These are phyloP conservation scores for Astragalus membranaceus DNA, from an alignment of 306 rosid genomes.

Conservation along the genomic window DNA sequence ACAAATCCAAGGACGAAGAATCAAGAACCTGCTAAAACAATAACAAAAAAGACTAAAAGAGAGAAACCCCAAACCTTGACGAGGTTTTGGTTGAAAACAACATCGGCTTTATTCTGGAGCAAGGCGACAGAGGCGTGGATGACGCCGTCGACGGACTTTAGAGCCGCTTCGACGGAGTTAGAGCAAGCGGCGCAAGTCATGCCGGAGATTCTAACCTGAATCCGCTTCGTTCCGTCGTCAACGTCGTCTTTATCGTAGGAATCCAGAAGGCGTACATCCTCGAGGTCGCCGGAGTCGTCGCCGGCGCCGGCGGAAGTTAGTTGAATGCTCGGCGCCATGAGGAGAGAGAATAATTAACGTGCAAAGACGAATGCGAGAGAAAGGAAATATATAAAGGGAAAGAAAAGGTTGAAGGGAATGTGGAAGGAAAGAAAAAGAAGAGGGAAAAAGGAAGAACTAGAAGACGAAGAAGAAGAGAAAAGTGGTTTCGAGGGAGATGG, in stretches of 20 bases:
- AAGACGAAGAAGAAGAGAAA: neutral
- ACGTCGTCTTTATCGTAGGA: constrained; percentile 47
- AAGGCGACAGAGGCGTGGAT: constrained; percentile 73
- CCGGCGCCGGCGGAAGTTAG: constrained; percentile 24
- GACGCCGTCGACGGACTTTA: constrained; percentile 58
- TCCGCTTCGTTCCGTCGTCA: constrained; percentile 32
- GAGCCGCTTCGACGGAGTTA: constrained; percentile 85
- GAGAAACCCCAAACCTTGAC: constrained; percentile 47
- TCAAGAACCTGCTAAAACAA: neutral
- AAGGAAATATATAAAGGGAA: constrained; percentile 5
- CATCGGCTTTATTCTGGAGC: constrained; percentile 90
- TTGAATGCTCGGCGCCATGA: constrained; percentile 35
- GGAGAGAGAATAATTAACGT: neutral
- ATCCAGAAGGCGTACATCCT: constrained; percentile 82
- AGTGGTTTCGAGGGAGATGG: constrained; percentile 8
- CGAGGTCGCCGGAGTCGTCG: constrained; percentile 45
- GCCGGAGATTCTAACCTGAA: constrained; percentile 79
- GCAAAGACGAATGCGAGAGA: constrained; percentile 2
- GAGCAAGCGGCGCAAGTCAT: constrained; percentile 99
- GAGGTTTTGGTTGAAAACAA: constrained; percentile 61
- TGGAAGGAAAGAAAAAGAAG: neutral
- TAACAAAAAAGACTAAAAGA: neutral
- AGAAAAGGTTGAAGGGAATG: neutral
- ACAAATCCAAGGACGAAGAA: neutral
- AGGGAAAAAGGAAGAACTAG: neutral